Percentiles rank a stretch among this genome's conserved stretches.
Conservation (phyloP, 2,329 filamentous ascomycete genomes). For the Aspergillus tamarii region DNA sequence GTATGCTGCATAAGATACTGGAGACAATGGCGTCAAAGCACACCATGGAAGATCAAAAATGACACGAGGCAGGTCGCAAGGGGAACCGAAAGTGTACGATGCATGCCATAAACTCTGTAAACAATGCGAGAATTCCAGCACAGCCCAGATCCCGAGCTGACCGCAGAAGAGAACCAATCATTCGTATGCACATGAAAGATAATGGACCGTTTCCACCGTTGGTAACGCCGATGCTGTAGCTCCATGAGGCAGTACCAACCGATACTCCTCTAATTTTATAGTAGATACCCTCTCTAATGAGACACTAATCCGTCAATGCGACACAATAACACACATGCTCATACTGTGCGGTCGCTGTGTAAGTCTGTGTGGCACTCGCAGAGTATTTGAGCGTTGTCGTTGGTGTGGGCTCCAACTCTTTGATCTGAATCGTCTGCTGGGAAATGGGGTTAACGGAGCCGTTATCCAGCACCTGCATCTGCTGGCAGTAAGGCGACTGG, state of each 20-base stretch:
- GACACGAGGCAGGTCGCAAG: background rate
- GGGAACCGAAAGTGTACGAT: constrained; percentile 12
- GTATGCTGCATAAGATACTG: constrained; percentile 4
- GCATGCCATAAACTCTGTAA: constrained; percentile 17
- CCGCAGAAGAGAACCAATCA: constrained; percentile 19
- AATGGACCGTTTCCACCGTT: constrained; percentile 14
- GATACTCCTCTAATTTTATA: constrained; percentile 12
- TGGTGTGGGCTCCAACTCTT: constrained; percentile 40
- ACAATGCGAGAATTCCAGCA: constrained; percentile 15
- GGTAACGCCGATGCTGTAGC: constrained; percentile 26
- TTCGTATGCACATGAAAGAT: constrained; percentile 30
- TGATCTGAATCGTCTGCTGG: constrained; percentile 34
- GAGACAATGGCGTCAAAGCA: constrained; percentile 7
- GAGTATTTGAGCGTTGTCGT: constrained; percentile 35
- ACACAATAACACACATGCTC: constrained; percentile 41
- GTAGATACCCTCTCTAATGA: constrained; percentile 13
- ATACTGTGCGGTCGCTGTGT: constrained; percentile 39
- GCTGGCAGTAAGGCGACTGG: constrained; percentile 62
- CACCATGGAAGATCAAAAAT: background rate
- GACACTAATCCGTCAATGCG: constrained; percentile 37
- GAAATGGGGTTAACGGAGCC: constrained; percentile 43
- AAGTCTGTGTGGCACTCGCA: constrained; percentile 34
- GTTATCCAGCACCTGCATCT: constrained; percentile 63
- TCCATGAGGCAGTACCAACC: background rate
- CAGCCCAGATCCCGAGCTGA: constrained; percentile 19